phyloP scores from a whole-genome alignment of 2,329 filamentous ascomycete genomes.

The Alternaria burnsii region DNA sequence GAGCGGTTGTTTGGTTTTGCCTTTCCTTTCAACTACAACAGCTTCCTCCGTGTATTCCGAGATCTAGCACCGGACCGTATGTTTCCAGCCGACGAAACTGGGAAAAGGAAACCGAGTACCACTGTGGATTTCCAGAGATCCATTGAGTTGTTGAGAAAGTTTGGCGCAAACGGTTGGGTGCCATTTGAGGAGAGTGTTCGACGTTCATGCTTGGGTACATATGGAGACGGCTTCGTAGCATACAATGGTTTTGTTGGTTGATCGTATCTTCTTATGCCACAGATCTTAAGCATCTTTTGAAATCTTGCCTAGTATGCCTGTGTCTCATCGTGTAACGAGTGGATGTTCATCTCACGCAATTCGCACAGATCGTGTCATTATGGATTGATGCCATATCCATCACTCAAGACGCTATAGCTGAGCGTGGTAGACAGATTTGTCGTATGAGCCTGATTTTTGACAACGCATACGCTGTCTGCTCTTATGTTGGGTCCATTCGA shows the following conservation, averaged over 20 bases:
- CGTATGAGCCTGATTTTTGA: conserved; percentile 3
- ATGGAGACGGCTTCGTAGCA: background rate
- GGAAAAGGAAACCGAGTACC: background rate
- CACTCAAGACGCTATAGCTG: background rate
- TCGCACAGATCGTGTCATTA: background rate
- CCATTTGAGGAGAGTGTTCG: background rate
- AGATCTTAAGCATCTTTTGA: background rate
- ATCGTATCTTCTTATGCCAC: background rate
- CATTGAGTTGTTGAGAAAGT: background rate
- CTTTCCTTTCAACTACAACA: background rate
- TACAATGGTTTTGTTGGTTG: background rate
- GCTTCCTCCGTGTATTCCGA: background rate
- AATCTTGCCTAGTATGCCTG: background rate
- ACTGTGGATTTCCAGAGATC: background rate
- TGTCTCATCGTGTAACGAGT: background rate
- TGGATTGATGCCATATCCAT: conserved; percentile 9
- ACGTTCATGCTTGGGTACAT: background rate
- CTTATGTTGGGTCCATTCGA: no score
- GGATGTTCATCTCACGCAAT: background rate
- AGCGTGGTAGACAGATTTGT: background rate
- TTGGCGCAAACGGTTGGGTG: background rate
- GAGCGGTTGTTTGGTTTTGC: background rate
- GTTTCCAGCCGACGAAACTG: background rate
- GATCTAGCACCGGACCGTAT: background rate
- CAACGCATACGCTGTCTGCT: no score